Evolutionary conservation across 345 rosid genomes (phyloP).

Genomic region (Combretum micranthum): DNA sequence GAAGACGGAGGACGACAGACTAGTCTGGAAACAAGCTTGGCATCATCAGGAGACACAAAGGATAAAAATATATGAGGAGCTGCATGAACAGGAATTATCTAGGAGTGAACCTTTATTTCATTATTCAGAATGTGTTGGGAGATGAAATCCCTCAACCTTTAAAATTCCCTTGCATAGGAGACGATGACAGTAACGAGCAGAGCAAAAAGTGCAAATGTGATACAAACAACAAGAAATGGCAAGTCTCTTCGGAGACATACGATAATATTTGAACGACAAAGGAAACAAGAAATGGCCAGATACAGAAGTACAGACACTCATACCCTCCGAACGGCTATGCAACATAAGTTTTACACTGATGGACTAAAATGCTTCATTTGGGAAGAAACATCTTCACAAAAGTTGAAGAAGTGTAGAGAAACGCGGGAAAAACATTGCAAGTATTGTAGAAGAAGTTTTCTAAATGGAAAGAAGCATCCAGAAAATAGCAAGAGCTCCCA

Average conservation of each 20-base stretch:
- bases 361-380: conserved; percentile 43
- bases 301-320: conserved; percentile 64
- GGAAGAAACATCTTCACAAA: conserved; percentile 57
- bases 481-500: conserved; percentile 40
- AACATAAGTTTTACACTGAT: conserved; percentile 24
- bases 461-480: conserved; percentile 31
- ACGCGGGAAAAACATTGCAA: conserved; percentile 88
- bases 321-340: conserved; percentile 41
- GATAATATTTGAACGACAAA: no score
- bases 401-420: conserved; percentile 70
- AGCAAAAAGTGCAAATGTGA: conserved; percentile 7
- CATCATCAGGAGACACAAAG: conserved; percentile 56
- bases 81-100: conserved; percentile 42
- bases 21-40: conserved; percentile 75
- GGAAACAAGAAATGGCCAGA: conserved; percentile 88
- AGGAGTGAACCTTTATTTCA: conserved; percentile 58
- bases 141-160: conserved; percentile 27
- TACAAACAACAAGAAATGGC: conserved; percentile 28
- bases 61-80: conserved; percentile 46
- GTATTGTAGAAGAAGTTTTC: conserved; percentile 48
- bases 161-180: conserved; percentile 11
- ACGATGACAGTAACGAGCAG: conserved; percentile 6
- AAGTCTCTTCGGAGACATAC: no score
- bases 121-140: conserved; percentile 42
- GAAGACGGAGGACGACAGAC: conserved; percentile 56